Conservation (phyloP, 192 early-diverging fungal genomes). For the Backusella westeae region DNA sequence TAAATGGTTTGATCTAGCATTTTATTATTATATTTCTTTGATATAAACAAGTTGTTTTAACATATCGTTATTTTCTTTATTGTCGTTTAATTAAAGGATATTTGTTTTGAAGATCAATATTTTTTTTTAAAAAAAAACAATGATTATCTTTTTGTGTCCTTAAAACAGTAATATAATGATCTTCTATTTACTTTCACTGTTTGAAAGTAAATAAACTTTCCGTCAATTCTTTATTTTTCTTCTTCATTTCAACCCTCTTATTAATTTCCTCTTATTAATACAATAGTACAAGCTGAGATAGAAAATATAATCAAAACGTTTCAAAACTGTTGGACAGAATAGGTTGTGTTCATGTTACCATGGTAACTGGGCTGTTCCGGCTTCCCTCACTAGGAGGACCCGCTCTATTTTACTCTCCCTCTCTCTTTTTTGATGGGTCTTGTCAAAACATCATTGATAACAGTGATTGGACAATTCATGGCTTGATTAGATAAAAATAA, state of each 20-base stretch:
- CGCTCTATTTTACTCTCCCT: not conserved
- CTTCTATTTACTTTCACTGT: not conserved
- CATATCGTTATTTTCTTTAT: not conserved
- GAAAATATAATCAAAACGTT: not conserved
- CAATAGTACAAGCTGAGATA: not conserved
- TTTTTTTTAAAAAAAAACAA: not conserved
- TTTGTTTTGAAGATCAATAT: conserved; percentile 2
- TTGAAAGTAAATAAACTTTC: not conserved
- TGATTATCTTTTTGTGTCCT: not conserved
- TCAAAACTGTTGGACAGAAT: not conserved
- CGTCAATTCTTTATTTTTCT: not conserved
- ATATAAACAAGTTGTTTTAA: not conserved
- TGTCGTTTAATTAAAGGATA: not conserved
- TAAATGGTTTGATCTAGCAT: not conserved
- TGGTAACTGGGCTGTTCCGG: not conserved
- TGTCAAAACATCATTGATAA: not conserved
- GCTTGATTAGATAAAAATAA: not conserved
- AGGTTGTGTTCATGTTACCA: not conserved
- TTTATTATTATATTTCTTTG: not conserved
- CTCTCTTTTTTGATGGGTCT: not conserved
- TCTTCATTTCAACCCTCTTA: not conserved
- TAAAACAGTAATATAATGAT: not conserved
- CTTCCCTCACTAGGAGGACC: not conserved
- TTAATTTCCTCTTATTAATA: not conserved
- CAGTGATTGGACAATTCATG: not conserved